phyloP scores from a whole-genome alignment of 768 basidiomycete species.

The Cyclocybe cylindracea region DNA sequence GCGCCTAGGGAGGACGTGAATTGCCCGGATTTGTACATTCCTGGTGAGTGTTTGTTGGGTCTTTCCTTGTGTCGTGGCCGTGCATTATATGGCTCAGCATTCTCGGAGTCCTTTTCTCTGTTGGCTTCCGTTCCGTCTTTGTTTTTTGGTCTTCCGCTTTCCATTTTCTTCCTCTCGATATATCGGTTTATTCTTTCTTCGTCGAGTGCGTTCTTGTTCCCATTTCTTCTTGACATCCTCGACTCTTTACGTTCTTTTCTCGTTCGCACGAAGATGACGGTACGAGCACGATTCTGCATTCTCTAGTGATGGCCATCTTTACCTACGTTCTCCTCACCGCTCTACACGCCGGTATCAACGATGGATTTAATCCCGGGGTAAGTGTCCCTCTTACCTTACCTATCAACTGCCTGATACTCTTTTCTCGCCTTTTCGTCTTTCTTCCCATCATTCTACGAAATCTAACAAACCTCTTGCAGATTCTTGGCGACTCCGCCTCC shows the following conservation, averaged over 20 bases:
- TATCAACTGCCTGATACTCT: neutral
- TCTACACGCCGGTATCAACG: conserved; percentile 78
- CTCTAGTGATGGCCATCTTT: conserved; percentile 88
- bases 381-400: neutral
- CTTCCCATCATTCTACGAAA: neutral
- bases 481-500: conserved; percentile 84
- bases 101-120: no score
- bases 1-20: conserved; percentile 94
- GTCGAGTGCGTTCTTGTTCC: no score
- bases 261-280: no score
- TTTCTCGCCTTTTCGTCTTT: neutral
- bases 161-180: no score
- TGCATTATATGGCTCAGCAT: no score
- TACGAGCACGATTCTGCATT: no score
- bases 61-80: no score
- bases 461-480: conserved; percentile 23
- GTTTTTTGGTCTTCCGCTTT: no score
- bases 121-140: no score
- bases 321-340: conserved; percentile 93
- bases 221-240: no score
- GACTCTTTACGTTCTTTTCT: no score
- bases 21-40: conserved; percentile 95
- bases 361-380: conserved; percentile 79
- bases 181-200: no score
- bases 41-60: conserved; percentile 45